Percentiles rank a stretch among this genome's conserved stretches.
Conservation (phyloP, 2,329 filamentous ascomycete species). For the Coniochaeta sp. region DNA sequence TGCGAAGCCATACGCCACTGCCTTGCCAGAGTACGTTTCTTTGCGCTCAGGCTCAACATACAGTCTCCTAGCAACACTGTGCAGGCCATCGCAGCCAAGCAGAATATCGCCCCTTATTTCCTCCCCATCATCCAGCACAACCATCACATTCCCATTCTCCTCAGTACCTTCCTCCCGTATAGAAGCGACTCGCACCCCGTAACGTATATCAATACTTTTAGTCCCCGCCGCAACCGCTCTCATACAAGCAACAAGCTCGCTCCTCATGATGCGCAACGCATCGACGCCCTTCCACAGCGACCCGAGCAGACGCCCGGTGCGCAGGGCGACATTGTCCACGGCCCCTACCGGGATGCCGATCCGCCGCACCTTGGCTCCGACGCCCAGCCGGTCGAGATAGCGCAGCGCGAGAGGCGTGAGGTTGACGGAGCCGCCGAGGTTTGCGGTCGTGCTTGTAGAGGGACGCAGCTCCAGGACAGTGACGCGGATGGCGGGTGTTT, state of each 20-base stretch:
- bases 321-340: constrained; percentile 20
- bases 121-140: constrained; percentile 2
- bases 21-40: constrained; percentile 7
- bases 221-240: neutral
- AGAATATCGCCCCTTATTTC: constrained; percentile 14
- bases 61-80: constrained; percentile 10
- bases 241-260: constrained; percentile 17
- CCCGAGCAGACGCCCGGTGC: constrained; percentile 16
- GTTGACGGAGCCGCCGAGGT: constrained; percentile 35
- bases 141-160: neutral
- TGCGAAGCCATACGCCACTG: constrained; percentile 14
- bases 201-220: constrained; percentile 8
- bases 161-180: constrained; percentile 12
- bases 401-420: constrained; percentile 37
- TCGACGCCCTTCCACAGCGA: constrained; percentile 16
- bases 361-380: constrained; percentile 16
- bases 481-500: constrained; percentile 18
- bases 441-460: constrained; percentile 24
- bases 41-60: constrained; percentile 8
- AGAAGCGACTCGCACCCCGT: constrained; percentile 8
- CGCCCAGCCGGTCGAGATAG: constrained; percentile 31
- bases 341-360: constrained; percentile 10
- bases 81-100: constrained; percentile 17
- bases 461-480: constrained; percentile 40
- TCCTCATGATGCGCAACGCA: constrained; percentile 18